Evolutionary conservation across 352 stramenopile species (phyloP), one percentile per base, ranked within the genome.

Genomic region (Phytopythium mirpurense): DNA sequence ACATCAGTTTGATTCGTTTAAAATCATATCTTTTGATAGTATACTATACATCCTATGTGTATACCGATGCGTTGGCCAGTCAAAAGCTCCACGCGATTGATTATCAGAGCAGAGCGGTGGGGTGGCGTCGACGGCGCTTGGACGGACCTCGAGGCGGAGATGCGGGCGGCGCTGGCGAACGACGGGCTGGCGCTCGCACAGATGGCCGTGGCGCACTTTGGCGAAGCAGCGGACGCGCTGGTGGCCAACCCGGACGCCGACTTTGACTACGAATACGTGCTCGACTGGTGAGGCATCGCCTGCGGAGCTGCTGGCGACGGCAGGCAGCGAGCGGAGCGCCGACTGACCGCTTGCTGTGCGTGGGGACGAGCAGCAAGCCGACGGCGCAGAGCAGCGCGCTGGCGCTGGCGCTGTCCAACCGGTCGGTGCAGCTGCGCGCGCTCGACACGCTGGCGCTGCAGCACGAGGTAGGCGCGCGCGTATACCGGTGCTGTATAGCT

Each of bases 221-320:
- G 66, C 6, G 44, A 59, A 34, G 57, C 65, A 21, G 64, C 62
- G 21, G 62, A 47, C 15, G 40, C 55, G 19, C 57, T 88, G 29
- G 54, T 61, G 3, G 56, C 70, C 16, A 74, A 84, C 46, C 62
- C 72, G 11, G 67, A 57, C 10, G 76, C 83, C 4, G 74, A 86
- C 34, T 90, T 88, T n/a, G 82, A 94, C 62, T 94, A 91, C 54
- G 79, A 91, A 65, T 94, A 93, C 63, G 65, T 94, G 24, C 52
- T 94, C 23, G 80, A 93, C 58, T 87, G 72, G 78, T 86, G 47
- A 38, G 60, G 61, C 7, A 18, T 12, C 21, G 29, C 36, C 35
- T 7, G 2, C 35, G 11, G 35, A 38, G 6, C 12, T 19, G 3
- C 15, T 40, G 6, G 35, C 6, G 26, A 16, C 35, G 29, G 29